Evolutionary conservation across 345 rosid species (phyloP).

Genomic region (Populus davidiana): DNA sequence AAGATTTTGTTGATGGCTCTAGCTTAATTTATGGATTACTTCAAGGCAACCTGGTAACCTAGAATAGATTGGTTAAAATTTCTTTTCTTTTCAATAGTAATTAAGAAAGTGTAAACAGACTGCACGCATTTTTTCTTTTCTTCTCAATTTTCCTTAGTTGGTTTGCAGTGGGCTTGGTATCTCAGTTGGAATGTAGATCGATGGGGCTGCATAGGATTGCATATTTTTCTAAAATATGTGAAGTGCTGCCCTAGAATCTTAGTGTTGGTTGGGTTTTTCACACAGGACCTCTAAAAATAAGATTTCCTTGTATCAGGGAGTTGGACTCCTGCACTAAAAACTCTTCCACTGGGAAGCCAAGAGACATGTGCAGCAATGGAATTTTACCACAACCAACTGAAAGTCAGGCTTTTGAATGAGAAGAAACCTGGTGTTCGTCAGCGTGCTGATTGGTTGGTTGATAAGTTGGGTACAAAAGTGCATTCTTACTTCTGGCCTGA

Average conservation of each 20-base stretch:
- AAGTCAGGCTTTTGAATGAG: conserved; percentile 72
- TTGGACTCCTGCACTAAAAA: conserved; percentile 57
- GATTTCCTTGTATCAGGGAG: conserved; percentile 42
- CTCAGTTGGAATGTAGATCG: neutral
- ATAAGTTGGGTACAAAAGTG: conserved; percentile 85
- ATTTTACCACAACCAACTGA: conserved; percentile 81
- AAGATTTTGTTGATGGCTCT: conserved; percentile 53
- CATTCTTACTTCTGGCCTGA: conserved; percentile 97
- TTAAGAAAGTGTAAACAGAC: neutral
- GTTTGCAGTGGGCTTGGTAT: neutral
- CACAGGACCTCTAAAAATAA: neutral
- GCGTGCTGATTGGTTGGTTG: conserved; percentile 91
- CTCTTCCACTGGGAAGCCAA: conserved; percentile 78
- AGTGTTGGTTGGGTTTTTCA: neutral
- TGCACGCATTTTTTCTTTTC: neutral
- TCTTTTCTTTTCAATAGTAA: neutral
- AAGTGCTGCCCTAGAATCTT: neutral
- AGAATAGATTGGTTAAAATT: conserved; percentile 51
- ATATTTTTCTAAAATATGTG: neutral
- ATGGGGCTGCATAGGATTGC: neutral
- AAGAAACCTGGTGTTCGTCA: conserved; percentile 58
- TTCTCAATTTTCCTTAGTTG: neutral
- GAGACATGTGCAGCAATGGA: conserved; percentile 89
- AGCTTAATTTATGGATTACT: conserved; percentile 67
- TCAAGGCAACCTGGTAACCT: conserved; percentile 73